Base-by-base conservation (phyloP, 495 filamentous ascomycete species). In the Penicillium riverlandense region DNA sequence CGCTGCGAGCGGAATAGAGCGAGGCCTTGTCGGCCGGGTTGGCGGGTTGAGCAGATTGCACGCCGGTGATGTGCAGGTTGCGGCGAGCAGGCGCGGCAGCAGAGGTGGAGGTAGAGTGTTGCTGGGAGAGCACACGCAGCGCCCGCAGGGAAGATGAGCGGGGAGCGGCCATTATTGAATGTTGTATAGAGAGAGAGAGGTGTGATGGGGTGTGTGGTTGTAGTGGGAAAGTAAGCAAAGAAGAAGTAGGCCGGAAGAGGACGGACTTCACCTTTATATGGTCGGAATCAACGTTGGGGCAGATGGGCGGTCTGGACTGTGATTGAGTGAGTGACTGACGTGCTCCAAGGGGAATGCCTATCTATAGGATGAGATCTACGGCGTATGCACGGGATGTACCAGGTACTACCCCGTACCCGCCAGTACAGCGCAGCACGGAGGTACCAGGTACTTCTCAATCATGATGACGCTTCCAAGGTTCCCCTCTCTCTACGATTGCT, bases 11-110 rank as follows among this genome's bases (percentile, higher is more conserved):
- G 33, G 59, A 47, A 41, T 68, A 70, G 31, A 62, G 44, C 43
- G 66, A 61, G 22, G 66, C 49, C 46, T 54, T 57, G 40, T 70
- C 61, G 39, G 60, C 47, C 29, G 59, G 53, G 41, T 63, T 62
- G 53, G 58, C 57, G 27, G 60, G 57, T 43, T 67, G 66, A 47
- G 61, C 75, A 34, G 70, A 71, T 48, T 74, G 65, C n/a, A 65
- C 67, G 42, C 76, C 76, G 30, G 72, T 69, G 50, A 82, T 80
- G 64, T 76, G 72, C 35, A 82, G 65, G 40, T 57, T 40, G 35
- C 77, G 77, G 43, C 69, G 70, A 46, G 59, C 42, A 51, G 59
- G 48, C 29, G 63, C 61, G 34, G 58, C 50, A 47, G 59, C 42
- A 51, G 59, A 48, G 32, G 63, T 61, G 34, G 58, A 48, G 45